These are phyloP conservation scores for Veloboletus limbatus DNA, from an alignment of 1,284 basidiomycete genomes.

Conservation along the genomic window DNA sequence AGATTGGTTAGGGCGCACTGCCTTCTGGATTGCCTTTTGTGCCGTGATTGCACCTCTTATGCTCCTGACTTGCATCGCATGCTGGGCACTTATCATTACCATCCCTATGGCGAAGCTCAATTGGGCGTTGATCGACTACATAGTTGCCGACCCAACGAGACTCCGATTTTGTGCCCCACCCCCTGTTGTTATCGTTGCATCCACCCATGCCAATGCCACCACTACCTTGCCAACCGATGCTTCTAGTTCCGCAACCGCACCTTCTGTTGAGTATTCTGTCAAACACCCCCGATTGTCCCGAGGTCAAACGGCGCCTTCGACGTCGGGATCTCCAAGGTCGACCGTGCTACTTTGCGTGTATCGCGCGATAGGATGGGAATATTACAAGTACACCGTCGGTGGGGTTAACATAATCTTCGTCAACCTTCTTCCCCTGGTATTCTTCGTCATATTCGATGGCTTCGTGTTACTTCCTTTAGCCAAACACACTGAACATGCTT, in stretches of 20 bases:
- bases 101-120: slow-evolving; percentile 98
- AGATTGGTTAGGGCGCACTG: slow-evolving; percentile 61
- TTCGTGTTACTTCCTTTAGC: slow-evolving; percentile 77
- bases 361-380: slow-evolving; percentile 85
- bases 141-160: slow-evolving; percentile 78
- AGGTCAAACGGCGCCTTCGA: slow-evolving; percentile 69
- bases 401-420: slow-evolving; percentile 99
- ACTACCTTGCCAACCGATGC: slow-evolving; percentile 18
- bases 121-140: slow-evolving; percentile 88
- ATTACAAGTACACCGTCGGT: slow-evolving; percentile 99
- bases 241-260: slow-evolving; percentile 23
- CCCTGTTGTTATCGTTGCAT: slow-evolving; percentile 52
- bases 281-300: slow-evolving; percentile 56
- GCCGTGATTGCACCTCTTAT: slow-evolving; percentile 86
- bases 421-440: slow-evolving; percentile 91
- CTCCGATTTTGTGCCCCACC: slow-evolving; percentile 90
- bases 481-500: slow-evolving; percentile 60
- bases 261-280: slow-evolving; percentile 46
- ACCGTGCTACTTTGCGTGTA: slow-evolving; percentile 96
- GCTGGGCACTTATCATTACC: slow-evolving; percentile 92
- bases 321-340: slow-evolving; percentile 67
- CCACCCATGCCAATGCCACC: slow-evolving; percentile 26
- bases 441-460: slow-evolving; percentile 95
- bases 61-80: slow-evolving; percentile 81
- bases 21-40: slow-evolving; percentile 79